Percentiles rank a stretch among this genome's conserved stretches.
Conservation (phyloP, 768 basidiomycete genomes). For the Auricularia cornea region DNA sequence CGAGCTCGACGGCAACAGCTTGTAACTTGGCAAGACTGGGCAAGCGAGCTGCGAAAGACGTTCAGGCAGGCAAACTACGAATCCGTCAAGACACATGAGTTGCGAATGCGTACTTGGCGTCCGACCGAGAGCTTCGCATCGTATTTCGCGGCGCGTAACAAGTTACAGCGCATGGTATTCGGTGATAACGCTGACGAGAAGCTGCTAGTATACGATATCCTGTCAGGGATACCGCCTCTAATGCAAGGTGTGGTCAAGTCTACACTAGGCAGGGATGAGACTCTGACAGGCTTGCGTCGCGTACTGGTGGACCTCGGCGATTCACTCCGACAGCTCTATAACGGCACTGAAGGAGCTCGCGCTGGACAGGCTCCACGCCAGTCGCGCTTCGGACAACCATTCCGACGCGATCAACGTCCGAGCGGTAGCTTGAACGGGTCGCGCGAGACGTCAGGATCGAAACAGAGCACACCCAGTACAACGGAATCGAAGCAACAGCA, state of each 20-base stretch:
- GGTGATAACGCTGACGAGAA: background rate
- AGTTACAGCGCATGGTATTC: background rate
- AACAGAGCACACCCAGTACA: no score
- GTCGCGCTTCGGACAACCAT: no score
- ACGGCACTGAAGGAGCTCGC: no score
- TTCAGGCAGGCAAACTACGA: background rate
- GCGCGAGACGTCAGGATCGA: no score
- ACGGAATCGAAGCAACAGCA: no score
- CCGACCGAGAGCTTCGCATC: background rate
- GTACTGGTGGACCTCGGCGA: no score
- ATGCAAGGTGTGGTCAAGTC: background rate
- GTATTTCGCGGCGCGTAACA: background rate
- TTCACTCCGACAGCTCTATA: no score
- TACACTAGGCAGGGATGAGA: no score
- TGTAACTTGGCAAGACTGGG: background rate
- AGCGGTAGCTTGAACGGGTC: no score
- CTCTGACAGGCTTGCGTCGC: no score
- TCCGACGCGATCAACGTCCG: no score
- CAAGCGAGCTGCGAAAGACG: background rate
- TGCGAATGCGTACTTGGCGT: background rate
- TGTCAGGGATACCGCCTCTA: background rate
- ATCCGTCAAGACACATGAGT: background rate
- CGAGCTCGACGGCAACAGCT: background rate
- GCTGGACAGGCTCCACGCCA: no score
- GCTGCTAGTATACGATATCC: background rate